Evolutionary conservation across 805 yeast species (phyloP), one percentile per base, ranked within the genome.

Genomic region (Nakazawaea populi): DNA sequence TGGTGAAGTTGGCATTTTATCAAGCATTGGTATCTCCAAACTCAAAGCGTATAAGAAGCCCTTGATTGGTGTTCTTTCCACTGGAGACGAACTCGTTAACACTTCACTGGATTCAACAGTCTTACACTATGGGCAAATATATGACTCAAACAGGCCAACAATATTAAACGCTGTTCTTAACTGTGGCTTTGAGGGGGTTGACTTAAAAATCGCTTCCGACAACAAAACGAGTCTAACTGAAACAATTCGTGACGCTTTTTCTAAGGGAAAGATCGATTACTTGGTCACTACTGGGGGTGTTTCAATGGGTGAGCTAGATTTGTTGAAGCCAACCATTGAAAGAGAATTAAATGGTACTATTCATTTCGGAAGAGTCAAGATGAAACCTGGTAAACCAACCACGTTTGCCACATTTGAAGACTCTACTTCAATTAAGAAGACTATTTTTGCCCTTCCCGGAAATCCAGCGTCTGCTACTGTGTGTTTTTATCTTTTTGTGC

Each of bases 301-400:
- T 1, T 78, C 83, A 1, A 78, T 78, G 83, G 83, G 83, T 1
- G 83, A 78, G 56, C 53, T 70, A 35, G 83, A 78, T 57, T 62
- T 76, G 12, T 58, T 78, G 40, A 78, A 78, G 51, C 82, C 82
- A 0, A 66, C 72, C 0, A 73, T 78, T 28, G 76, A 75, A 52
- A 58, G 70, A 36, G 54, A 52, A 9, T 55, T 78, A 14, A 62
- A 64, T 0, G 83, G 81, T 1, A 56, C 53, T 0, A 73, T 78
- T 37, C 79, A 76, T 53, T 78, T 78, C 58, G 83, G 83, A 5
- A 61, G 83, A 41, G 81, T 78, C 6, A 70, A 71, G n/a, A 78
- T 78, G 80, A 78, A 78, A 55, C 83, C 83, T 1, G 83, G 83
- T 0, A 78, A 78, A 54, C 83, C 83, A 2, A 74, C 80, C 1